Conservation (phyloP, 2,329 filamentous ascomycete genomes). For the Fonsecaea erecta region DNA sequence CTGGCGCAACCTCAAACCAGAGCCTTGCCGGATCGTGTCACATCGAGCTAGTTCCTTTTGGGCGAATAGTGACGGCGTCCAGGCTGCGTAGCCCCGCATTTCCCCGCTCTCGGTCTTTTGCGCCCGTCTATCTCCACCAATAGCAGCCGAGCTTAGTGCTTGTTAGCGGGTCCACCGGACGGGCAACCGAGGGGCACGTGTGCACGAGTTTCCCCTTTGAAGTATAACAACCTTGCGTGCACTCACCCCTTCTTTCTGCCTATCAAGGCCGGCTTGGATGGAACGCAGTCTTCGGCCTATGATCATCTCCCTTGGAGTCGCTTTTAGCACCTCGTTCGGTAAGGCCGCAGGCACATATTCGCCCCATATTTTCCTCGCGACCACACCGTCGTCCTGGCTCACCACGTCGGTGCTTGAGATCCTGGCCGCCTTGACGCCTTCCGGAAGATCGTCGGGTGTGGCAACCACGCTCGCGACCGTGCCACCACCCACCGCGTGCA, state of each 20-base stretch:
- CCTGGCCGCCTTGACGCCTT: conserved; percentile 17
- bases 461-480: conserved; percentile 21
- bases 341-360: conserved; percentile 13
- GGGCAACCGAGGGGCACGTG: too few species aligned
- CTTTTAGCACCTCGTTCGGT: neutral
- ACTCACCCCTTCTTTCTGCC: conserved; percentile 46
- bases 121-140: neutral
- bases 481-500: conserved; percentile 13
- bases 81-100: neutral
- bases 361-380: conserved; percentile 51
- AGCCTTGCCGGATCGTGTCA: too few species aligned
- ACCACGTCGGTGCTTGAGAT: conserved; percentile 53
- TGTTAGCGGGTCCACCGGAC: neutral
- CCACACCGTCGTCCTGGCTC: conserved; percentile 61
- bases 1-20: neutral
- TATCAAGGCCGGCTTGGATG: conserved; percentile 45
- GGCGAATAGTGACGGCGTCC: neutral
- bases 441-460: conserved; percentile 3
- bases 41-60: neutral
- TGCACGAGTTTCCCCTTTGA: too few species aligned
- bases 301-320: neutral
- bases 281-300: conserved; percentile 37
- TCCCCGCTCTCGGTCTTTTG: neutral
- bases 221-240: conserved; percentile 49
- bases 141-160: neutral